Evolutionary conservation across 2,329 filamentous ascomycete genomes (phyloP), one percentile per base, ranked within the genome.

Genomic region (Penicillium paneum): DNA sequence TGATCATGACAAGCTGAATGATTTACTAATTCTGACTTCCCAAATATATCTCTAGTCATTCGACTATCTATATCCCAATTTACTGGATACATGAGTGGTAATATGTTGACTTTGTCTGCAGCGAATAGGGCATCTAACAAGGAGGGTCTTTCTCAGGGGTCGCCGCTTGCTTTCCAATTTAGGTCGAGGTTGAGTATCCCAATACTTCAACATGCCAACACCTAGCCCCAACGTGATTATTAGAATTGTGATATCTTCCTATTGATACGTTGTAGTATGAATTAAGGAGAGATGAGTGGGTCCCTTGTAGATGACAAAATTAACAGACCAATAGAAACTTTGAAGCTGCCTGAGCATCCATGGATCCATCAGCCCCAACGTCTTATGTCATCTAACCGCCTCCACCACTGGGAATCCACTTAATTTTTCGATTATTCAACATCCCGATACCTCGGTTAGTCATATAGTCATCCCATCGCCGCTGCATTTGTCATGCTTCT

Each of bases 361-460:
- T 15, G 19, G 36, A 21, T 3, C 21, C 13, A 19, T 15, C 15
- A 26, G 11, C 8, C 13, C 21, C 38, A 12, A 15, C 11, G 19
- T 39, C 12, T 40, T 40, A 40, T 28, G 39, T 41, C 39, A 41
- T 41, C 39, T 12, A 13, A 0, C 24, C 1, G 39, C 24, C 31
- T 6, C 31, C 13, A 5, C 29, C 29, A 15, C 29, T 13, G 29
- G 11, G 4, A 11, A 32, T 32, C 31, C 13, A 32, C 12, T 32
- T 44, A 12, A 47, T 38, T 52, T 52, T 48, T 13, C 10, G 49
- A 44, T 50, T 54, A 54, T 44, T 44, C 39, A 50, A 50, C 44
- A 13, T 3, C 5, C 45, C 39, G 41, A 39, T 3, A 7, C 17
- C 32, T 24, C 35, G 17, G 41, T 10, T 15, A 10, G 26, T 32